Conservation (phyloP, 1,139 yeast species). For the Geotrichum europaeum region DNA sequence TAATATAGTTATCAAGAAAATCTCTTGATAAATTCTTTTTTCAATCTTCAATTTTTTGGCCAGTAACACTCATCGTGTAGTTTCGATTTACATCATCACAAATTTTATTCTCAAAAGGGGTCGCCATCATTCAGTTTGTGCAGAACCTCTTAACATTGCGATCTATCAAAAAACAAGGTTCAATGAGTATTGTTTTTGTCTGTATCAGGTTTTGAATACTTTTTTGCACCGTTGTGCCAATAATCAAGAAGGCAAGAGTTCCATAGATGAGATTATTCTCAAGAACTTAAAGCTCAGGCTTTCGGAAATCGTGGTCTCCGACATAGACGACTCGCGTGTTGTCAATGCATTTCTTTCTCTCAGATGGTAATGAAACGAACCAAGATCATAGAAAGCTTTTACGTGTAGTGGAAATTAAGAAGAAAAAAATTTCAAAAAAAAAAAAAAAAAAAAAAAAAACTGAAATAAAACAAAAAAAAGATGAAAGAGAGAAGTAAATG, state of each 20-base stretch:
- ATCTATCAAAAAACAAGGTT: neutral
- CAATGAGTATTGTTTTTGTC: neutral
- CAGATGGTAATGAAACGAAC: neutral
- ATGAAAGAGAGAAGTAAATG: neutral
- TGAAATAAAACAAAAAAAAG: too few species aligned
- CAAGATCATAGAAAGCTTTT: neutral
- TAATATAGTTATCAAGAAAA: neutral
- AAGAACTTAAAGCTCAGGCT: neutral
- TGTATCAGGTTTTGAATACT: neutral
- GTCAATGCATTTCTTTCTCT: conserved; percentile 2
- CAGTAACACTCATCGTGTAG: neutral
- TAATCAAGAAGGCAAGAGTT: neutral
- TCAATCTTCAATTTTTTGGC: neutral
- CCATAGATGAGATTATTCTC: neutral
- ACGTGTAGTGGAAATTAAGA: neutral
- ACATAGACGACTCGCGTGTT: conserved; percentile 1
- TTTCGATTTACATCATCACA: neutral
- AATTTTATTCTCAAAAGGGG: neutral
- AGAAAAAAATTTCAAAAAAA: neutral
- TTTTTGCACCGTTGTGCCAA: neutral
- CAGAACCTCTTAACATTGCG: neutral
- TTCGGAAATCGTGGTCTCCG: neutral
- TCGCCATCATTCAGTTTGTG: neutral
- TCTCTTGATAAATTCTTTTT: neutral
- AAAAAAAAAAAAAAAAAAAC: neutral